phyloP scores from a whole-genome alignment of 306 rosid species.

The Medicago lupulina region DNA sequence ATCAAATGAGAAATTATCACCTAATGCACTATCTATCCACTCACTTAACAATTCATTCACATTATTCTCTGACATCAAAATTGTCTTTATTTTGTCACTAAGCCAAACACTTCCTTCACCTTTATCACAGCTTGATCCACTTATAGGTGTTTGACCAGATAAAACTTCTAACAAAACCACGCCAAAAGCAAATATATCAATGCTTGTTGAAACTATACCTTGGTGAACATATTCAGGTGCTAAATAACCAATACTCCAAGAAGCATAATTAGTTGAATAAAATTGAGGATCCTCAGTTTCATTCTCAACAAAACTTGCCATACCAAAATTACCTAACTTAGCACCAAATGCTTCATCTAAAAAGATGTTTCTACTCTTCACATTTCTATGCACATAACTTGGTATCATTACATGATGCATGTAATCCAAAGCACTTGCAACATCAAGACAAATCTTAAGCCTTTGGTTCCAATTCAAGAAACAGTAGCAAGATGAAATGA shows the following conservation, averaged over 20 bases:
- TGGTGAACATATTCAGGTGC: conserved; percentile 80
- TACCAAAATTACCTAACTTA: conserved; percentile 78
- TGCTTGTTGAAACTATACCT: conserved; percentile 66
- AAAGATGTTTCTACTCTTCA: conserved; percentile 83
- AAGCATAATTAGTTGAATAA: conserved; percentile 56
- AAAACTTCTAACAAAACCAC: conserved; percentile 76
- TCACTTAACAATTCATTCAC: conserved; percentile 66
- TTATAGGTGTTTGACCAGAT: conserved; percentile 66
- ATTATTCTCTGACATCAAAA: conserved; percentile 58
- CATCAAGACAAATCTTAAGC: conserved; percentile 76
- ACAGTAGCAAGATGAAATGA: conserved; percentile 88
- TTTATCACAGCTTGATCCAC: conserved; percentile 51
- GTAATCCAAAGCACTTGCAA: conserved; percentile 76
- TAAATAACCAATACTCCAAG: conserved; percentile 68
- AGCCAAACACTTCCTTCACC: conserved; percentile 63
- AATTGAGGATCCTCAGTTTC: conserved; percentile 54
- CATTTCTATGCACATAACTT: conserved; percentile 68
- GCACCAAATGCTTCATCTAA: conserved; percentile 90
- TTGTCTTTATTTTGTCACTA: conserved; percentile 57
- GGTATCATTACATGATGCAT: conserved; percentile 85
- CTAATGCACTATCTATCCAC: conserved; percentile 84
- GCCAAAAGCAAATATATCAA: conserved; percentile 79
- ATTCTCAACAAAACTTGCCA: conserved; percentile 64
- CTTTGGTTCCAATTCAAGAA: conserved; percentile 91
- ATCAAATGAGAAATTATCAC: conserved; percentile 69